Evolutionary conservation across 768 basidiomycete species (phyloP).

Genomic region (Panus rudis): DNA sequence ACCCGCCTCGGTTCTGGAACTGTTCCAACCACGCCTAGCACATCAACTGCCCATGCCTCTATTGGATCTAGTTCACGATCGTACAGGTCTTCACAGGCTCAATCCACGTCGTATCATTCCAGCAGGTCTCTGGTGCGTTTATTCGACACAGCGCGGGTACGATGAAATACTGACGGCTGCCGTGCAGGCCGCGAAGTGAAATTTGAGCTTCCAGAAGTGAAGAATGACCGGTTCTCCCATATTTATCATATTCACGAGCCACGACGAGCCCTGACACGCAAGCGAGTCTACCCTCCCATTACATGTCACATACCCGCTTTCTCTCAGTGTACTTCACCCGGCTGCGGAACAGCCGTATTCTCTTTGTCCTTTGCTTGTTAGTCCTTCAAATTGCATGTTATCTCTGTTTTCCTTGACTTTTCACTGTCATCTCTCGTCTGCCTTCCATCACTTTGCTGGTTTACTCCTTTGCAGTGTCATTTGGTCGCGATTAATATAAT

Average conservation of each 20-base stretch:
- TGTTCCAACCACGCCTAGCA: slow-evolving; percentile 52
- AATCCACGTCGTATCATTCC: slow-evolving; percentile 69
- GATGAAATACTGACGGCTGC: not conserved
- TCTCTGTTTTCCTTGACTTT: not conserved
- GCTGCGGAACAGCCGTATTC: not conserved
- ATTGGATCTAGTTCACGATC: slow-evolving; percentile 56
- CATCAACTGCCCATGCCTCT: slow-evolving; percentile 44
- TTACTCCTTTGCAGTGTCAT: too few species aligned
- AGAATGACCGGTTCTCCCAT: slow-evolving; percentile 3
- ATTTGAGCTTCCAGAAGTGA: not conserved
- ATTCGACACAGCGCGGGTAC: not conserved
- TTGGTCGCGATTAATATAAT: too few species aligned
- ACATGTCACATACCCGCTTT: slow-evolving; percentile 20
- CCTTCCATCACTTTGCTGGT: too few species aligned
- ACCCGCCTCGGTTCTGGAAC: slow-evolving; percentile 47
- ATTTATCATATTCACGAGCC: slow-evolving; percentile 3
- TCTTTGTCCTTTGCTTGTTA: not conserved
- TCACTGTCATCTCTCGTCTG: not conserved
- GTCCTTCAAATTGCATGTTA: not conserved
- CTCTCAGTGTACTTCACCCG: slow-evolving; percentile 15
- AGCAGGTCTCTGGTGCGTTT: slow-evolving; percentile 65
- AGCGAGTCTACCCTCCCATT: slow-evolving; percentile 20
- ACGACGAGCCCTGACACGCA: slow-evolving; percentile 11
- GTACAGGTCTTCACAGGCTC: slow-evolving; percentile 62
- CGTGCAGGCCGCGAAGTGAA: slow-evolving; percentile 12